Evolutionary conservation across 345 rosid species (phyloP).

Genomic region (Gossypium thurberi): DNA sequence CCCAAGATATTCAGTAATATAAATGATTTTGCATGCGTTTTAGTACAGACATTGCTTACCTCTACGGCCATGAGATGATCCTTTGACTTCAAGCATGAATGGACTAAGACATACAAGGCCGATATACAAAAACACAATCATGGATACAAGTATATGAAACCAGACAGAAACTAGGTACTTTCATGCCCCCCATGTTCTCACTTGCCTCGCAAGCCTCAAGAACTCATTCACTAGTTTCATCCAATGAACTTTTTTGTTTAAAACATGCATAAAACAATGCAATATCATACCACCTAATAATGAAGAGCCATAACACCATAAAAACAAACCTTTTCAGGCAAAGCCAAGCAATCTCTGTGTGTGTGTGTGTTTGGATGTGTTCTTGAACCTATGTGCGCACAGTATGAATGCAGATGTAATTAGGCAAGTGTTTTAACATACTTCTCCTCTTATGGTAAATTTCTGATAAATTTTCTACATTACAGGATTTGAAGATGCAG

Average conservation of each 20-base stretch:
- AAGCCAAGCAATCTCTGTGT: neutral
- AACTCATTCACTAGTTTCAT: neutral
- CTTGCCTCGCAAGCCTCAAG: neutral
- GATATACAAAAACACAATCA: neutral
- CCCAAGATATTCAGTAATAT: too few relatives aligned
- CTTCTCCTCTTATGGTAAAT: neutral
- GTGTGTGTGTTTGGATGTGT: neutral
- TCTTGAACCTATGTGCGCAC: neutral
- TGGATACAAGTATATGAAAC: neutral
- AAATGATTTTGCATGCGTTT: neutral
- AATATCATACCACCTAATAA: neutral
- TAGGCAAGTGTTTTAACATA: neutral
- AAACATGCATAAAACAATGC: neutral
- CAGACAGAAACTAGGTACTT: neutral
- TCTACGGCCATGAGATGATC: neutral
- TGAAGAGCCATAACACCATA: neutral
- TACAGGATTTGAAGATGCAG: conserved; percentile 52
- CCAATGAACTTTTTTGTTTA: neutral
- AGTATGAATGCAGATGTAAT: neutral
- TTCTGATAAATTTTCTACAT: conserved; percentile 9
- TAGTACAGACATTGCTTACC: neutral
- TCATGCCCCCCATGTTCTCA: neutral
- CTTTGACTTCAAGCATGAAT: neutral
- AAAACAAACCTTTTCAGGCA: neutral
- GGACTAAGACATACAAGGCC: neutral